A percentile compares a stretch with the other conserved stretches of the same genome.
Conservation (phyloP, 805 yeast genomes). For the Kluyveromyces starmeri region DNA sequence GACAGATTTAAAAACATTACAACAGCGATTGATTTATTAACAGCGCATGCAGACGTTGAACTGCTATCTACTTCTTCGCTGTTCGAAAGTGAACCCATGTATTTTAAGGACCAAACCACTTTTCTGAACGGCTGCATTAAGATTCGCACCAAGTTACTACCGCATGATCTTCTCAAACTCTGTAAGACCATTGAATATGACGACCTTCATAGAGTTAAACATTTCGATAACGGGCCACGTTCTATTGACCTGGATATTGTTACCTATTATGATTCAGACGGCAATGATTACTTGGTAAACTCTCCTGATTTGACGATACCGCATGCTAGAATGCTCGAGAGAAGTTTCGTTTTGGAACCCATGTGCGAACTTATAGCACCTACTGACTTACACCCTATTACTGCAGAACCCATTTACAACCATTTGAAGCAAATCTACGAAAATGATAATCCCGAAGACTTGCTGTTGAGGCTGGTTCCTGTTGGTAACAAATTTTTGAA, state of each 20-base stretch:
- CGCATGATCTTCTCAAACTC: slow-evolving; percentile 50
- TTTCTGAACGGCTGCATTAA: slow-evolving; percentile 80
- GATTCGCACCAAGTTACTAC: slow-evolving; percentile 51
- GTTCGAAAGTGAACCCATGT: slow-evolving; percentile 91
- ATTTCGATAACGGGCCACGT: slow-evolving; percentile 86
- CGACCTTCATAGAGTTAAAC: slow-evolving; percentile 59
- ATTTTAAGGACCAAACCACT: slow-evolving; percentile 65
- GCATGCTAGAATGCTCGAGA: slow-evolving; percentile 78
- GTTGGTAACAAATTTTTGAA: slow-evolving; percentile 23
- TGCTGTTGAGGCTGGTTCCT: slow-evolving; percentile 45
- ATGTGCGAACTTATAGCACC: slow-evolving; percentile 72
- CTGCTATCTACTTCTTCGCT: slow-evolving; percentile 63
- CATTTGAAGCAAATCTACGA: slow-evolving; percentile 52
- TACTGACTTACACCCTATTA: slow-evolving; percentile 65
- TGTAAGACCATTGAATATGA: slow-evolving; percentile 75
- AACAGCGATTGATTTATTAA: slow-evolving; percentile 39
- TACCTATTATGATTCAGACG: slow-evolving; percentile 38
- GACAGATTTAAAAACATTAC: slow-evolving; percentile 54
- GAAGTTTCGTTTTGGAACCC: slow-evolving; percentile 87
- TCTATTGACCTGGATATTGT: slow-evolving; percentile 83
- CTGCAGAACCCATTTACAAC: slow-evolving; percentile 68
- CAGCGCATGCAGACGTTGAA: slow-evolving; percentile 32
- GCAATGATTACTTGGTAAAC: slow-evolving; percentile 38
- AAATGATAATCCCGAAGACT: slow-evolving; percentile 41
- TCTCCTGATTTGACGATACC: slow-evolving; percentile 62